phyloP scores from a whole-genome alignment of 306 rosid genomes.

The Gleditsia sinensis region DNA sequence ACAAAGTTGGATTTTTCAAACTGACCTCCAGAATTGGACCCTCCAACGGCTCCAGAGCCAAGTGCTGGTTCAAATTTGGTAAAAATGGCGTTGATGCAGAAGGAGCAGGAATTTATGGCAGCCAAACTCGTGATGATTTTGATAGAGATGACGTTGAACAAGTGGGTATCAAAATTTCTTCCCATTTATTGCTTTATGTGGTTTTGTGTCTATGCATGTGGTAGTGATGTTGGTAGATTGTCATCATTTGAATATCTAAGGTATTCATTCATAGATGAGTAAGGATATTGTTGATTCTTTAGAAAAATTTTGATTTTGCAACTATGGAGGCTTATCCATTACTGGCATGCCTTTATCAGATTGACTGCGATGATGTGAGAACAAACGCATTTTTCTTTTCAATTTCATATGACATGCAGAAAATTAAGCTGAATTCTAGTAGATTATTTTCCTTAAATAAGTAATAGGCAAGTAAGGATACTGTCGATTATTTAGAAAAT shows the following conservation, averaged over 20 bases:
- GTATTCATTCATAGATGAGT: background rate
- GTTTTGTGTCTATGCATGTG: background rate
- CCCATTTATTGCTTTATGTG: slow-evolving; percentile 9
- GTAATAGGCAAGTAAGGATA: background rate
- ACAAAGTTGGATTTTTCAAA: slow-evolving; percentile 43
- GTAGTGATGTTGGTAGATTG: slow-evolving; percentile 1
- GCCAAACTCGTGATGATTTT: slow-evolving; percentile 87
- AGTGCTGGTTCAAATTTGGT: slow-evolving; percentile 90
- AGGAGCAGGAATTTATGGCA: slow-evolving; percentile 98
- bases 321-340: slow-evolving; percentile 7
- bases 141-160: slow-evolving; percentile 96
- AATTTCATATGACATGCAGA: background rate
- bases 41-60: slow-evolving; percentile 74
- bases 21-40: slow-evolving; percentile 62
- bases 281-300: slow-evolving; percentile 9
- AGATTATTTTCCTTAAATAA: background rate
- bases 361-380: slow-evolving; percentile 2
- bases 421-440: background rate
- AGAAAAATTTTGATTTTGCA: slow-evolving; percentile 2
- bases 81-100: slow-evolving; percentile 88
- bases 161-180: slow-evolving; percentile 40
- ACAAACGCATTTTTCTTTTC: background rate
- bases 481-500: slow-evolving; percentile 7
- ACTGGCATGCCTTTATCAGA: background rate
- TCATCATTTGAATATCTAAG: slow-evolving; percentile 3